Conservation (phyloP, 768 basidiomycete species). For the Suillus fuscotomentosus region DNA sequence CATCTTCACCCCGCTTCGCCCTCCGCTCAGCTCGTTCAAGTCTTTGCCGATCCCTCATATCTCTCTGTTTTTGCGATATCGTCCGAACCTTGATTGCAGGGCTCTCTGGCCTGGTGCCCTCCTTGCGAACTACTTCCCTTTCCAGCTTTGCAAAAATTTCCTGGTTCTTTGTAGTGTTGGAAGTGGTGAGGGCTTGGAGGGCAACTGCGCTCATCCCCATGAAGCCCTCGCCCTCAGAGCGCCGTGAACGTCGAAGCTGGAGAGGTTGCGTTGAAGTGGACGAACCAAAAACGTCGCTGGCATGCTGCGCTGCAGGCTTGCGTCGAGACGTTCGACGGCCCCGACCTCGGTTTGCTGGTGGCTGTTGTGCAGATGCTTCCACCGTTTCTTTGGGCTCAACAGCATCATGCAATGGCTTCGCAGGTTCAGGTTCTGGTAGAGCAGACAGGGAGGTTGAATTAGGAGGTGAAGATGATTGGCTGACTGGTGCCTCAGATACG, state of each 20-base stretch:
- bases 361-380: constrained; percentile 2
- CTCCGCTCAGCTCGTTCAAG: constrained; percentile 60
- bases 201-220: constrained; percentile 68
- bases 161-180: constrained; percentile 76
- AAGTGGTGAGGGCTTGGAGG: constrained; percentile 65
- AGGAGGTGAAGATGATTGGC: neutral
- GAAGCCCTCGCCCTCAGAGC: constrained; percentile 43
- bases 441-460: neutral
- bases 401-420: constrained; percentile 17
- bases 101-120: constrained; percentile 73
- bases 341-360: constrained; percentile 9
- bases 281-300: constrained; percentile 38
- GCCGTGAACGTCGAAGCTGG: constrained; percentile 41
- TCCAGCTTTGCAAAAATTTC: constrained; percentile 59
- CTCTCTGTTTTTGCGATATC: constrained; percentile 62
- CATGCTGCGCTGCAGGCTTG: constrained; percentile 35
- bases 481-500: neutral
- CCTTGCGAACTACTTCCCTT: constrained; percentile 67
- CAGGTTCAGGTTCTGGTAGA: constrained; percentile 17
- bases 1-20: constrained; percentile 45
- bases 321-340: constrained; percentile 55
- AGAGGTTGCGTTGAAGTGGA: constrained; percentile 26
- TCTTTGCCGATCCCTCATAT: constrained; percentile 55
- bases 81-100: constrained; percentile 75
- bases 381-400: constrained; percentile 9